These are phyloP conservation scores for Teunomyces lycoperdinae DNA, from an alignment of 805 yeast genomes.

Conservation along the genomic window DNA sequence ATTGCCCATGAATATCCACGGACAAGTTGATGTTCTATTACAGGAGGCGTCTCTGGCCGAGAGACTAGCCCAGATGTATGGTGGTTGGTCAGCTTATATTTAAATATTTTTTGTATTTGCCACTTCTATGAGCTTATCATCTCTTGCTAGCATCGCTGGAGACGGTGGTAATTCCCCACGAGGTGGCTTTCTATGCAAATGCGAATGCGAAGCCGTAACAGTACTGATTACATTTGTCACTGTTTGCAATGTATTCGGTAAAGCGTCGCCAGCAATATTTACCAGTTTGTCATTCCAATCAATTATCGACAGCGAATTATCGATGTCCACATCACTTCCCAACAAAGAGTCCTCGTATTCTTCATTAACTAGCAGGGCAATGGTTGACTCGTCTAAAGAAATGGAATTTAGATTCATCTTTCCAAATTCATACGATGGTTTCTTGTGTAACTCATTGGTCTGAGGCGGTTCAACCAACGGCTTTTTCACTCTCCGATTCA, in stretches of 20 bases:
- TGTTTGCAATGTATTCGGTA: neutral
- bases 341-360: neutral
- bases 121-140: neutral
- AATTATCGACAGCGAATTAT: neutral
- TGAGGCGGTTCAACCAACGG: neutral
- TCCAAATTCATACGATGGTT: conserved; percentile 22
- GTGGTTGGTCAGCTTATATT: conserved; percentile 73
- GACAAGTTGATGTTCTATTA: conserved; percentile 87
- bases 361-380: neutral
- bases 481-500: conserved; percentile 41
- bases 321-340: neutral
- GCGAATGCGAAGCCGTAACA: neutral
- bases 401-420: conserved; percentile 5
- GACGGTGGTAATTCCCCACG: neutral
- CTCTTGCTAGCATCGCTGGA: neutral
- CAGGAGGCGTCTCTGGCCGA: conserved; percentile 75
- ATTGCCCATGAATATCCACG: conserved; percentile 82
- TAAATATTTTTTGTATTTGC: conserved; percentile 8
- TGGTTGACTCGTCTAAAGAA: neutral
- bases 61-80: conserved; percentile 79
- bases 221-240: neutral
- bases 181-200: neutral
- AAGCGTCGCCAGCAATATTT: conserved; percentile 3
- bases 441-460: neutral
- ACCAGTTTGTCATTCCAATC: neutral